Evolutionary conservation across 2,329 filamentous ascomycete genomes (phyloP).

Genomic region (Calonectria ilicicola): DNA sequence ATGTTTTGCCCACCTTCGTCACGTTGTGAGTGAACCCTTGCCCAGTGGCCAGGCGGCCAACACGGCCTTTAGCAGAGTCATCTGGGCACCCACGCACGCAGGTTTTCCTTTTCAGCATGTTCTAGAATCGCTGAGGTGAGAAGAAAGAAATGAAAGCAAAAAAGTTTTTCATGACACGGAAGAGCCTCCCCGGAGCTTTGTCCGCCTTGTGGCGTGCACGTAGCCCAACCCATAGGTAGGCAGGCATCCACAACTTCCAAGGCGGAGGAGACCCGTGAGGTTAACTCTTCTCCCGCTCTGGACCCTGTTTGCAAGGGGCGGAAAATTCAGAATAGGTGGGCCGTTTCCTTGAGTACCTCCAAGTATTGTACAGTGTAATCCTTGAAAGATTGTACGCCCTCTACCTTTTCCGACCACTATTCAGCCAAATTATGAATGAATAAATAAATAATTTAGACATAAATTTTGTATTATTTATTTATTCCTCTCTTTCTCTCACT

Average conservation of each 20-base stretch:
- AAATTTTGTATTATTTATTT: too few species aligned
- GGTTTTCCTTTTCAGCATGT: neutral
- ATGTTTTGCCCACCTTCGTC: neutral
- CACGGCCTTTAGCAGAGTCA: neutral
- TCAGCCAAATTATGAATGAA: too few species aligned
- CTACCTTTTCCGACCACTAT: too few species aligned
- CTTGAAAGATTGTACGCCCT: too few species aligned
- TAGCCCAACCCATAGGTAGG: neutral
- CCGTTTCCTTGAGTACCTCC: neutral
- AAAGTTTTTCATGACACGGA: neutral
- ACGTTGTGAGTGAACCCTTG: neutral
- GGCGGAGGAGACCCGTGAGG: neutral
- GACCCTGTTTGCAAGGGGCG: constrained; percentile 5
- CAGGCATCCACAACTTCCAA: constrained; percentile 3
- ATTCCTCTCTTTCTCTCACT: too few species aligned
- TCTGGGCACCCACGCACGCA: neutral
- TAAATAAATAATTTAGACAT: too few species aligned
- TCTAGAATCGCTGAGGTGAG: neutral
- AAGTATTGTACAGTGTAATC: neutral
- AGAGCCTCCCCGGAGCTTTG: neutral
- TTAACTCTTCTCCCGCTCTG: constrained; percentile 1
- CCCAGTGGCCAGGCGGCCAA: neutral
- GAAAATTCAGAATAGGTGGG: neutral
- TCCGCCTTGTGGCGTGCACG: neutral
- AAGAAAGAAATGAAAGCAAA: neutral